Evolutionary conservation across 768 basidiomycete species (phyloP), one percentile per base, ranked within the genome.

Genomic region (Antrodiella citrinella): DNA sequence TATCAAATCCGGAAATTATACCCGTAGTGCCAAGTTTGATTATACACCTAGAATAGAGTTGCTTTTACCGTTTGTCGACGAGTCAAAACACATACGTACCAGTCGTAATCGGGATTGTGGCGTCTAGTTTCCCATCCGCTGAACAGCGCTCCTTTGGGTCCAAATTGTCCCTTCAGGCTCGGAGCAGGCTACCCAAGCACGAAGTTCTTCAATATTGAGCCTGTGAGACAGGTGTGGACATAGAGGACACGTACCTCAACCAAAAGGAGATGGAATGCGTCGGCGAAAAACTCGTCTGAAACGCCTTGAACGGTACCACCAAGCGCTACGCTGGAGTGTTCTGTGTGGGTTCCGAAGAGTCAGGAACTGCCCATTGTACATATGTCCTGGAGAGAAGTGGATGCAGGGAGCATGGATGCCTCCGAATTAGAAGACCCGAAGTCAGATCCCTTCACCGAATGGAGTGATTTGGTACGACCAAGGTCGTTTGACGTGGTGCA

Each of bases 261-360:
- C 45, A 87, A 75, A 48, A 99, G 74, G 21, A 99, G 72, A 69
- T 95, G 82, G 54, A 68, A 76, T 0, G 88, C 92, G 57, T 84
- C 80, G 9, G 91, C 92, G 61, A 99, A 99, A 74, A 98, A 99
- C 55, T 99, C 92, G 65, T 99, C 96, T 2, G 93, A 96, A 43
- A 88, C 82, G 2, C 77, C 72, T 25, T 85, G 62, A 56, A 97
- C 71, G 51, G 74, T 66, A 2, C 84, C 93, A 15, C 91, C 95
- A 11, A 97, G 71, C 0, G 84, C 82, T 15, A 82, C 84, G 54
- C 87, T 90, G 24, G 94, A 96, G 10, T 98, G 75, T 67, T 99
- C 96, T 95, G 57, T n/a, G 30, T 7, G 7, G 15, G 7, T 7
- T 7, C 30, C 30, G 30, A 15, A 35, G 30, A 35, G 15, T 35